Evolutionary conservation across 257 asterid species (phyloP), one percentile per base, ranked within the genome.

Genomic region (Nicotiana tabacum): DNA sequence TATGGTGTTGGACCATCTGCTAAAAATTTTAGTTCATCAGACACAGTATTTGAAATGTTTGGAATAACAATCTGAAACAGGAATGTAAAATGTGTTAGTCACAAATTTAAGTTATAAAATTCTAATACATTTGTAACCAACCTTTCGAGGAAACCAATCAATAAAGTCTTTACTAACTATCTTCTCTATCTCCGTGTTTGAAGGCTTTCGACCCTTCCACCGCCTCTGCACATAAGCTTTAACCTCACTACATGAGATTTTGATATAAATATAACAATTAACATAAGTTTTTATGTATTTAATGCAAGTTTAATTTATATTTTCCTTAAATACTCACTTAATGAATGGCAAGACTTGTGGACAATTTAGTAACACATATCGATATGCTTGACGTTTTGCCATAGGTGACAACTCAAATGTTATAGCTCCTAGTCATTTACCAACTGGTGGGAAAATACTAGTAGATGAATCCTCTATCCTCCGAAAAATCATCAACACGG

Each of bases 331-430:
- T 27, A 46, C 67, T 81, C 39, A 83, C 82, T 83, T 77, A 32
- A 76, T 61, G 33, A 39, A 62, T 2, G 84, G 29, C 18, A 2
- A 5, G 18, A 68, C 39, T 29, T 37, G 4, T 9, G 58, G 24
- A 24, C 80, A 68, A 67, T 68, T 82, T 9, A 82, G 76, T 15
- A 81, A 24, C 3, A 81, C 60, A 33, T 82, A 82, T 35, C 10
- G 18, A 55, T 68, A 80, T 6, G 43, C 70, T 16, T 65, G 70
- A 5, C 2, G 2, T 67, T 82, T 48, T 16, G 33, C 4, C 37
- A 67, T 6, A 48, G 68, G 37, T 32, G 57, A 62, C 13, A 39
- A 10, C 17, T 55, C 39, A 53, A 67, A 66, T 5, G 5, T 17
- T 5, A 4, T 58, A 17, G 39, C 33, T 61, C 67, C 15, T 2